Evolutionary conservation across 75 land plant genomes (phyloP).

Genomic region (Adiantum capillusveneris): DNA sequence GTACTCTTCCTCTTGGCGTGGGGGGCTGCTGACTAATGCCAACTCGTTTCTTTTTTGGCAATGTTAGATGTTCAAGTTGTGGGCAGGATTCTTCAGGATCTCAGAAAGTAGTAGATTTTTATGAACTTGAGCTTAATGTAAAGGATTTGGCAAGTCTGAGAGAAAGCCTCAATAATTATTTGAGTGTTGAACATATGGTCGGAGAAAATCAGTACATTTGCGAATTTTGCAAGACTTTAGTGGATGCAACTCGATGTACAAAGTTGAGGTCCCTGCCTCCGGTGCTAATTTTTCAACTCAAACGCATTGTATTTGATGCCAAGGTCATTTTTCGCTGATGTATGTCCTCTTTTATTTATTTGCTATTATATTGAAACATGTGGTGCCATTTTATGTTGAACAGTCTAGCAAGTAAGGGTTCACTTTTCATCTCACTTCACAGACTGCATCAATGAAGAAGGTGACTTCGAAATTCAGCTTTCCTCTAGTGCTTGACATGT

Average conservation of each 20-base stretch:
- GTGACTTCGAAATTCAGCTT: slow-evolving; percentile 76
- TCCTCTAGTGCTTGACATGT: slow-evolving; percentile 73
- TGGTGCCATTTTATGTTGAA: not conserved
- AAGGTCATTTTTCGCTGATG: slow-evolving; percentile 45
- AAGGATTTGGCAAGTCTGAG: slow-evolving; percentile 71
- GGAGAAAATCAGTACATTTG: slow-evolving; percentile 94
- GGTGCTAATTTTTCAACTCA: slow-evolving; percentile 92
- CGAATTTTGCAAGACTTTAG: slow-evolving; percentile 64
- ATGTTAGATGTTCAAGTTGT: slow-evolving; percentile 77
- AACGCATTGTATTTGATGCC: slow-evolving; percentile 80
- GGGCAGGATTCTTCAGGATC: slow-evolving; percentile 91
- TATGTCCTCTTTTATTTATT: not conserved
- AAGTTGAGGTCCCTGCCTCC: slow-evolving; percentile 76
- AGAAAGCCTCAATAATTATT: slow-evolving; percentile 85
- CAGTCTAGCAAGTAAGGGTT: not conserved
- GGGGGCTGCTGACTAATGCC: not conserved
- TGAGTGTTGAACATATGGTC: slow-evolving; percentile 65
- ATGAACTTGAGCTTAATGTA: slow-evolving; percentile 89
- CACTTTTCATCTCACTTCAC: not conserved
- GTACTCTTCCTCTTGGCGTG: too few relatives aligned
- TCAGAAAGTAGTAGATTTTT: slow-evolving; percentile 79
- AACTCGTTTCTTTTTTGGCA: not conserved
- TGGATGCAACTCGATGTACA: slow-evolving; percentile 85
- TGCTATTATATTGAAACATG: too few relatives aligned
- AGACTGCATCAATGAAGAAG: slow-evolving; percentile 93